phyloP scores from a whole-genome alignment of 2,329 filamentous ascomycete genomes.

The Calonectria pauciramosa region DNA sequence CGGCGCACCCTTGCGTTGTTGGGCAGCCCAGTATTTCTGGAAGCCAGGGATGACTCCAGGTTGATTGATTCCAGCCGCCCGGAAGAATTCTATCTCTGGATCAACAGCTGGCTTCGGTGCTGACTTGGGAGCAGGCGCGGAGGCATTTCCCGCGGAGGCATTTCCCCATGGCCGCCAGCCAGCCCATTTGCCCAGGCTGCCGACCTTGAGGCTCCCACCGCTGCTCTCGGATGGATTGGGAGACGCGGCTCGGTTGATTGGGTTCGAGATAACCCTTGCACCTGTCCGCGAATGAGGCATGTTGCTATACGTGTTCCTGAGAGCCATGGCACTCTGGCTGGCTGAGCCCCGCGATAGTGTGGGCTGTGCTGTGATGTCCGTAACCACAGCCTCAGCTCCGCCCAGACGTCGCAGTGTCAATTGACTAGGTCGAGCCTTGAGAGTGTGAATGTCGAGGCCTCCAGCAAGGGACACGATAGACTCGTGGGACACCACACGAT shows the following conservation, averaged over 20 bases:
- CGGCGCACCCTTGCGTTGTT: constrained; percentile 66
- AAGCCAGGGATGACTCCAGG: constrained; percentile 81
- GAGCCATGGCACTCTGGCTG: constrained; percentile 66
- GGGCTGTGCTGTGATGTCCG: constrained; percentile 71
- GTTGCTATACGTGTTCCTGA: constrained; percentile 68
- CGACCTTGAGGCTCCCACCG: constrained; percentile 35
- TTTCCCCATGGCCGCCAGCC: constrained; percentile 64
- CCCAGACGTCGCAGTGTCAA: constrained; percentile 71
- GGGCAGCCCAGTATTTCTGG: constrained; percentile 66
- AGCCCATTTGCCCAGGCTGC: constrained; percentile 59
- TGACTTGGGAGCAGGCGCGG: constrained; percentile 29
- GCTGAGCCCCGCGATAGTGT: constrained; percentile 63
- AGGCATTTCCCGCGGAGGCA: constrained; percentile 45
- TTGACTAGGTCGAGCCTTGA: constrained; percentile 82
- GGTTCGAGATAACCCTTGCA: constrained; percentile 49
- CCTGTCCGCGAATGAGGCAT: constrained; percentile 45
- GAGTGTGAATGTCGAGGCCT: constrained; percentile 90
- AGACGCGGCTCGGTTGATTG: constrained; percentile 47
- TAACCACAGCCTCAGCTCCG: constrained; percentile 68
- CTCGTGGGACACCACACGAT: constrained; percentile 83
- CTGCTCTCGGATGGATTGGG: constrained; percentile 41
- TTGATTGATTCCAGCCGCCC: constrained; percentile 84
- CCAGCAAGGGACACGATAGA: constrained; percentile 89
- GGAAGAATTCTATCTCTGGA: constrained; percentile 56
- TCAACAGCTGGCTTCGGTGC: constrained; percentile 43